phyloP scores from a whole-genome alignment of 2,329 filamentous ascomycete species.

The Clarireedia homoeocarpa region DNA sequence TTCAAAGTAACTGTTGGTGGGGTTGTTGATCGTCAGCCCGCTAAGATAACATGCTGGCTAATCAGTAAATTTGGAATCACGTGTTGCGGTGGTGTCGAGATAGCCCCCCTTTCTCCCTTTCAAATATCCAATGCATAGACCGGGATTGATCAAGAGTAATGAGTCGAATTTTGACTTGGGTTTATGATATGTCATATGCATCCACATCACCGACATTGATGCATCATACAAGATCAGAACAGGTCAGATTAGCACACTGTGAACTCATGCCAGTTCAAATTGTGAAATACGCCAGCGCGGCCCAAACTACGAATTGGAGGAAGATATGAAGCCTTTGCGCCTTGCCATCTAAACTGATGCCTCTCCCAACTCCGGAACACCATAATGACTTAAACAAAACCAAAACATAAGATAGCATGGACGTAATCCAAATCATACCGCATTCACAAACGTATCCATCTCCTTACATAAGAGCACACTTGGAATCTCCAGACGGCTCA shows the following conservation, averaged over 20 bases:
- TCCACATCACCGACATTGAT: background rate
- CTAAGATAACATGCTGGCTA: slow-evolving; percentile 11
- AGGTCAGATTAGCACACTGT: background rate
- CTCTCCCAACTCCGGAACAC: slow-evolving; percentile 8
- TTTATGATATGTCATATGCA: background rate
- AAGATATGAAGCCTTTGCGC: background rate
- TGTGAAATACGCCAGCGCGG: background rate
- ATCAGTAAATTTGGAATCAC: background rate
- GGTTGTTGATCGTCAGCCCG: slow-evolving; percentile 5
- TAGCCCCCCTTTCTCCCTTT: background rate
- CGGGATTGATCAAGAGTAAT: no score
- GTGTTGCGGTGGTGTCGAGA: background rate
- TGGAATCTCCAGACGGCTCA: slow-evolving; percentile 71
- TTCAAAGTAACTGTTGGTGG: slow-evolving; percentile 8
- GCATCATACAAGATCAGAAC: background rate
- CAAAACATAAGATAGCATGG: slow-evolving; percentile 1
- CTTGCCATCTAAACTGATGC: slow-evolving; percentile 3
- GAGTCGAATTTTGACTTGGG: no score
- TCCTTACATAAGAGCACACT: slow-evolving; percentile 76
- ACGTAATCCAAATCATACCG: slow-evolving; percentile 4
- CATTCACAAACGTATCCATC: background rate
- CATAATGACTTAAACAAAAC: background rate
- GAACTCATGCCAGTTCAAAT: background rate
- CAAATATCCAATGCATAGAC: no score
- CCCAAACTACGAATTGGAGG: background rate